A percentile compares a stretch with the other conserved stretches of the same genome.
Conservation (phyloP, 176 grass and related monocot species). For the Triticum aestivum region DNA sequence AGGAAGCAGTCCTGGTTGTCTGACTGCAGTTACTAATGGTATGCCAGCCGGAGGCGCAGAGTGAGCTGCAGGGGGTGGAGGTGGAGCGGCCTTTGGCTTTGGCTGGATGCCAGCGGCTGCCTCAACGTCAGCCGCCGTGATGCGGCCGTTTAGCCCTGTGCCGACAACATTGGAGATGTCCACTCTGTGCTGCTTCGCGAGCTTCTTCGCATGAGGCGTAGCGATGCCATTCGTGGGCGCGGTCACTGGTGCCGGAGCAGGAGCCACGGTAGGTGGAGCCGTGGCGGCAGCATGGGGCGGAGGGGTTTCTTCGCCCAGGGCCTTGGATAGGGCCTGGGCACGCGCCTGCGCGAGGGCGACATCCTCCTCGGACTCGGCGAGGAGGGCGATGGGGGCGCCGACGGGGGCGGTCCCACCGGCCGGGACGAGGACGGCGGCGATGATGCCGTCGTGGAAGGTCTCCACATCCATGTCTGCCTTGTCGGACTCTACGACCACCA, state of each 20-base stretch:
- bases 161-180: constrained; percentile 54
- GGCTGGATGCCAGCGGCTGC: constrained; percentile 67
- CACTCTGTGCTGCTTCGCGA: constrained; percentile 77
- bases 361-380: constrained; percentile 87
- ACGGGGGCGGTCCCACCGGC: constrained; percentile 70
- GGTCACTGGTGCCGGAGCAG: constrained; percentile 19
- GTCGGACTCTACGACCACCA: constrained; percentile 90
- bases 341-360: constrained; percentile 52
- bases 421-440: constrained; percentile 69
- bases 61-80: constrained; percentile 6
- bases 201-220: constrained; percentile 82
- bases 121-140: constrained; percentile 71
- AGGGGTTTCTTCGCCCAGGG: constrained; percentile 12
- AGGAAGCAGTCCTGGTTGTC: constrained; percentile 26
- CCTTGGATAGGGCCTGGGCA: constrained; percentile 50
- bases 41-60: neutral
- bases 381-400: constrained; percentile 85
- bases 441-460: constrained; percentile 88
- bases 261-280: constrained; percentile 9
- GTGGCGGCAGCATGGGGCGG: constrained; percentile 2
- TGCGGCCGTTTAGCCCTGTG: constrained; percentile 57
- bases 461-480: constrained; percentile 99
- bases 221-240: constrained; percentile 39
- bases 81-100: constrained; percentile 29
- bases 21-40: neutral